Base-by-base conservation (phyloP, 495 filamentous ascomycete species). In the Xylaria palmicola region DNA sequence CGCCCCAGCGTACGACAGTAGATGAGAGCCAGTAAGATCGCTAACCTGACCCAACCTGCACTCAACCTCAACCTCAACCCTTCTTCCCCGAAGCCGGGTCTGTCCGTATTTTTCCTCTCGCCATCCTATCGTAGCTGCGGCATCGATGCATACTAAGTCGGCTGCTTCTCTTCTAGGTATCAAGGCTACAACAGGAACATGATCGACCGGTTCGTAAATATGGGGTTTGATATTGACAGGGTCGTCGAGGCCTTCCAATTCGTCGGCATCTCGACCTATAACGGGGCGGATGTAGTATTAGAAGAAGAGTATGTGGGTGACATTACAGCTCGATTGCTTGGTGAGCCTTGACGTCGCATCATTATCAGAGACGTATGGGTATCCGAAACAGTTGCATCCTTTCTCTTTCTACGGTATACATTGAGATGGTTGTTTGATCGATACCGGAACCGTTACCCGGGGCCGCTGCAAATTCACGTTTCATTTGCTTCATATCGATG, bases 201-300 rank as follows among this genome's bases (percentile, higher is more conserved):
- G 39, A 86, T 98, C 63, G 89, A 96, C 65, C 84, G 88, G n/a
- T 98, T 98, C 68, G 85, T 89, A 17, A 83, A 80, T 65, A 98
- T 98, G 94, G 94, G 94, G 39, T 98, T 98, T 64, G 88, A 93
- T 60, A 83, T 96, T n/a, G 88, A 90, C 50, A 80, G 83, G 32
- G 92, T 98, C 2, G 94, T 98, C 6, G 83, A 85, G 20, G 91
- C 92, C 4, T 93, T 98, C 65, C 83, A 86, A 60, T 89, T 79
- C 55, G 89, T 93, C 15, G 90, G 91, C 2, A 92, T 96, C 61
- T 88, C 93, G 60, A 83, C 82, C 22, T 88, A 85, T 57, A 85
- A 82, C 26, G 90, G 90, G 0, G 82, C 90, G 64, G 89, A 93
- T 69, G 92, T 93, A 72, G 87, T 90, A 67, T 78, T 95, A 40